These are phyloP conservation scores for Glycine latifolia DNA, from an alignment of 306 rosid species.

Conservation along the genomic window DNA sequence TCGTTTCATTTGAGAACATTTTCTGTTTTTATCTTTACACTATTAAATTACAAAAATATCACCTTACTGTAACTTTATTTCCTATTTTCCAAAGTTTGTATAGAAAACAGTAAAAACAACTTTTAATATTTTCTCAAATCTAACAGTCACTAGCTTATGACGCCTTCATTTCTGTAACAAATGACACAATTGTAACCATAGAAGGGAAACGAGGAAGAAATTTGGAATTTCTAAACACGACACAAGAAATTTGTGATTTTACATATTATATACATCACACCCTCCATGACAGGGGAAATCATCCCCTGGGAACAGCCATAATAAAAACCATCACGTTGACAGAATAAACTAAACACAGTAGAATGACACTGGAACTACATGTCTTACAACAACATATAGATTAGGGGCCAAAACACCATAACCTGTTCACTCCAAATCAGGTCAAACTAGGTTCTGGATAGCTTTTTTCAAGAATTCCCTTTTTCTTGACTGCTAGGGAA, in stretches of 20 bases:
- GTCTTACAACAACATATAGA: constrained; percentile 31
- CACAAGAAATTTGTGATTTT: constrained; percentile 9
- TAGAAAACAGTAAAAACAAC: background rate
- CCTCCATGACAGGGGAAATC: constrained; percentile 28
- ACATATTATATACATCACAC: constrained; percentile 27
- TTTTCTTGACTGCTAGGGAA: constrained; percentile 7
- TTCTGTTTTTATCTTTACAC: background rate
- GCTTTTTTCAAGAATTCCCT: constrained; percentile 32
- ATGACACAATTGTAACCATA: background rate
- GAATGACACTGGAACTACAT: constrained; percentile 12
- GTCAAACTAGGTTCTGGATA: constrained; percentile 22
- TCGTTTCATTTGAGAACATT: background rate
- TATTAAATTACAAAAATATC: background rate
- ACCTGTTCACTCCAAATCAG: constrained; percentile 36
- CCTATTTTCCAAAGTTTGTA: background rate
- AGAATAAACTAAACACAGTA: constrained; percentile 25
- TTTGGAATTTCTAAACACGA: constrained; percentile 11
- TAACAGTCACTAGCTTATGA: background rate
- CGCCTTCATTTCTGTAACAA: background rate
- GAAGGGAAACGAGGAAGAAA: background rate
- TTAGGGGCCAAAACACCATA: constrained; percentile 28
- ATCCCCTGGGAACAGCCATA: constrained; percentile 23
- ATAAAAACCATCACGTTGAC: constrained; percentile 26
- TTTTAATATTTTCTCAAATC: background rate
- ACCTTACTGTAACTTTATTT: background rate